Conservation (phyloP, 306 rosid species). For the Cucumis sativus region Cucumber_9930_V3 NC_026657.2:9505001-9505500, state of each 20-base stretch:
- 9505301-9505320: background rate
- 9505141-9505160: background rate
- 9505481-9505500: no score
- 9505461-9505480: no score
- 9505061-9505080: constrained; percentile 13
- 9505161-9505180: background rate
- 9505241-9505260: constrained; percentile 21
- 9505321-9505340: background rate
- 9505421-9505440: background rate
- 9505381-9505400: background rate
- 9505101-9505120: background rate
- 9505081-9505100: background rate
- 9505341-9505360: no score
- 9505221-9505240: constrained; percentile 24
- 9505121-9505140: background rate
- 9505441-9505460: background rate
- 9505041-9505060: constrained; percentile 5
- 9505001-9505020: constrained; percentile 9
- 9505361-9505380: background rate
- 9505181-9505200: constrained; percentile 41
- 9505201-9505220: constrained; percentile 99
- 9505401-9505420: background rate
- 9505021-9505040: background rate
- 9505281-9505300: background rate
- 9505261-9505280: background rate